A percentile compares a stretch with the other conserved stretches of the same genome.
Evolutionary conservation across 1,284 basidiomycete genomes (phyloP).

Genomic region (Schizophyllum amplum): DNA sequence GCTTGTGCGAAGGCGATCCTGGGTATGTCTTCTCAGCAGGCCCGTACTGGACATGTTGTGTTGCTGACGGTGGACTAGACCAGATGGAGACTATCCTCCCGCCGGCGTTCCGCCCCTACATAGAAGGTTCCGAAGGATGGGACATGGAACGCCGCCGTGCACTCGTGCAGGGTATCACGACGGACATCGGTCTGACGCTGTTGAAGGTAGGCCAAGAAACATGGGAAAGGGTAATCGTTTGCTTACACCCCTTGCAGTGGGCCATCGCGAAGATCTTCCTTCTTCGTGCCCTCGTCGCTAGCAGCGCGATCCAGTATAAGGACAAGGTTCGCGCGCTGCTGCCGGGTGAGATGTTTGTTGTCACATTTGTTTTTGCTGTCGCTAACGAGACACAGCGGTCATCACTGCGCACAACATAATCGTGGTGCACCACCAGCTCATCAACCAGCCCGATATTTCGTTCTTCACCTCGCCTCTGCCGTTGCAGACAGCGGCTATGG

Average conservation of each 20-base stretch:
- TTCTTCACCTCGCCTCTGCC: conserved; percentile 83
- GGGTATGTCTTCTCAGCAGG: not conserved
- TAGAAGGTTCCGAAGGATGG: conserved; percentile 68
- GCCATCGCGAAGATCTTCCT: conserved; percentile 72
- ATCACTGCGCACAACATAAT: conserved; percentile 79
- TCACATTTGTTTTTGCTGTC: not conserved
- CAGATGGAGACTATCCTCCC: not conserved
- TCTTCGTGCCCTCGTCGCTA: conserved; percentile 67
- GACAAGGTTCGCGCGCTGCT: conserved; percentile 61
- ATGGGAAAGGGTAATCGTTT: not conserved
- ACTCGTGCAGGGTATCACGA: conserved; percentile 64
- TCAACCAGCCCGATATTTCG: conserved; percentile 71
- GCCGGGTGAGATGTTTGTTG: conserved; percentile 45
- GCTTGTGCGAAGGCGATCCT: not conserved
- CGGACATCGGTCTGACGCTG: conserved; percentile 70
- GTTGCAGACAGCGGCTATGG: conserved; percentile 79
- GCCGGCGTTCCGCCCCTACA: conserved; percentile 34
- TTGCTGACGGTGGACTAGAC: not conserved
- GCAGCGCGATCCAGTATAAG: conserved; percentile 54
- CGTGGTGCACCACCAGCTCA: conserved; percentile 70
- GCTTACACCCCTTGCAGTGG: not conserved
- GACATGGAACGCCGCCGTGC: conserved; percentile 49
- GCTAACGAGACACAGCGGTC: conserved; percentile 42
- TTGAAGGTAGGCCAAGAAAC: conserved; percentile 43
- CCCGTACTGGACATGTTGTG: not conserved